Evolutionary conservation across 2,329 filamentous ascomycete genomes (phyloP).

Genomic region (Bertia moriformis): DNA sequence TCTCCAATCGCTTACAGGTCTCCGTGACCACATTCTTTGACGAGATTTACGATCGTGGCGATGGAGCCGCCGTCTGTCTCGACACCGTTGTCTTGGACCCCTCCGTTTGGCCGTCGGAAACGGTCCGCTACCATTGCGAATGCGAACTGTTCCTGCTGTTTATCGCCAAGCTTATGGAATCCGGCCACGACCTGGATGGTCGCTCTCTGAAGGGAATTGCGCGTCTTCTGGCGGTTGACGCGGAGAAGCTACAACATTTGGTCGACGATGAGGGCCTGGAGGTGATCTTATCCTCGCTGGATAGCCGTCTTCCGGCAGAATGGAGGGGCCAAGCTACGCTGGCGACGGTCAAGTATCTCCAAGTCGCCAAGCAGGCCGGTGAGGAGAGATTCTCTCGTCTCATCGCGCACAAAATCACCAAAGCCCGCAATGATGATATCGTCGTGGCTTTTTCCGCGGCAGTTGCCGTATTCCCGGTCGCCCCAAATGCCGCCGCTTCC

Average conservation of each 20-base stretch:
- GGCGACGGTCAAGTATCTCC: slow-evolving; percentile 69
- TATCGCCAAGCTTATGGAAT: slow-evolving; percentile 15
- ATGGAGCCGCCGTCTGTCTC: slow-evolving; percentile 26
- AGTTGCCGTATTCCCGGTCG: slow-evolving; percentile 72
- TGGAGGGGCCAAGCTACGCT: slow-evolving; percentile 72
- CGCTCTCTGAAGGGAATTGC: slow-evolving; percentile 36
- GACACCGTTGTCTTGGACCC: slow-evolving; percentile 26
- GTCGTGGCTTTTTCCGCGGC: slow-evolving; percentile 90
- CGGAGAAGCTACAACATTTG: slow-evolving; percentile 38
- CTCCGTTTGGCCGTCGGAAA: slow-evolving; percentile 25
- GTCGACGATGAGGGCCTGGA: slow-evolving; percentile 67
- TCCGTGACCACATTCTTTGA: slow-evolving; percentile 30
- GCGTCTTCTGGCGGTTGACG: slow-evolving; percentile 20
- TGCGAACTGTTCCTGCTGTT: slow-evolving; percentile 24
- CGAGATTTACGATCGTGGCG: slow-evolving; percentile 28
- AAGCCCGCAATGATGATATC: slow-evolving; percentile 72
- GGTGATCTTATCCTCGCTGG: slow-evolving; percentile 72
- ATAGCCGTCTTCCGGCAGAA: slow-evolving; percentile 61
- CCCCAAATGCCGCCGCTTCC: slow-evolving; percentile 58
- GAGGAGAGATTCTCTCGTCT: slow-evolving; percentile 58
- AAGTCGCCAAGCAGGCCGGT: slow-evolving; percentile 59
- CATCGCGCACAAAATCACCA: slow-evolving; percentile 56
- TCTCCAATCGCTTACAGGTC: slow-evolving; percentile 22
- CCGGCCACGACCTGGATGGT: slow-evolving; percentile 43
- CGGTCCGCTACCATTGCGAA: slow-evolving; percentile 24